Base-by-base conservation (phyloP, 2,329 filamentous ascomycete genomes). In the Claviceps maximensis region DNA sequence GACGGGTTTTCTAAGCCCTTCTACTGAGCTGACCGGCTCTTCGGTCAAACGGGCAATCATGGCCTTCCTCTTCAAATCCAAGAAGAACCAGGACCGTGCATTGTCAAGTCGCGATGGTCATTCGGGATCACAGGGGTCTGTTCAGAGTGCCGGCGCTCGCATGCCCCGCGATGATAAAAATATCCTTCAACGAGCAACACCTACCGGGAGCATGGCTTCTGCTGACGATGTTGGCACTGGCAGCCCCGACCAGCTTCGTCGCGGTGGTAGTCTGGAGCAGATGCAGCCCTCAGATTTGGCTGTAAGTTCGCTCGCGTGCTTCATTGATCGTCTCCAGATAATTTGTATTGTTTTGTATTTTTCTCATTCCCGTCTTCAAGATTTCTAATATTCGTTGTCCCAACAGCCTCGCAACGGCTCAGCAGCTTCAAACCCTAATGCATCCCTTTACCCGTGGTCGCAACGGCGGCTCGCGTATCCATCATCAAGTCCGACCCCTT, bases 371-470 rank as follows among this genome's bases (percentile, higher is more conserved):
- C 8, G 27, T 4, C 8, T 29, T 29, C 8, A 10, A 17, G 3
- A 36, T 8, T 13, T 51, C 50, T 55, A 48, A 53, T 21, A 7
- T 15, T 10, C 13, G 13, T 29, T 27, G 19, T 23, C 50, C 42
- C n/a, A n/a, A 46, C 65, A 83, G 75, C 71, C 76, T 59, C 78
- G 79, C 59, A 84, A 80, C 63, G 78, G 71, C 61, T 65, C 72
- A 58, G 65, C 65, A 19, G 55, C 66, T 38, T 65, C 69, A 58
- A 78, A 81, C 57, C 77, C 82, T 42, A 93, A 90, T 67, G 75
- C 84, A 42, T 89, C 89, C 5, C 80, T 95, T 52, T 98, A 97
- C 65, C 93, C 93, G 0, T 98, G 93, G 93, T 95, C 91, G 58
- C 88, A 95, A 66, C 83, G 89, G 55, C 83, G 87, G 53, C 70